Conservation (phyloP, 108 stramenopile genomes). For the Schizochytrium sp. region DNA sequence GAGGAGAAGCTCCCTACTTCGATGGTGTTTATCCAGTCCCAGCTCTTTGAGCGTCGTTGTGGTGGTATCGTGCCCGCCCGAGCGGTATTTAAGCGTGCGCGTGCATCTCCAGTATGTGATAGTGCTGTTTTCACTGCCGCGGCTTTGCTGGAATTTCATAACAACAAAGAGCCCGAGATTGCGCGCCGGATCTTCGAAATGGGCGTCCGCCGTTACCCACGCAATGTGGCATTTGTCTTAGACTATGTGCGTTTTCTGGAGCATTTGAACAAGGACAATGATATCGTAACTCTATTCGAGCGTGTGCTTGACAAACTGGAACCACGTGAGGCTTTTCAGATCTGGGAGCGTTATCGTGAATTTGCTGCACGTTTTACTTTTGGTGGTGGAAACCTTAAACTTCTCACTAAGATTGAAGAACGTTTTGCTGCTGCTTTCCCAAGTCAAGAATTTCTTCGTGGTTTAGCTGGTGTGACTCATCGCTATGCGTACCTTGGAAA, state of each 20-base stretch:
- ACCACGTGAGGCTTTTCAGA: slow-evolving; percentile 3
- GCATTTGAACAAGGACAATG: slow-evolving; percentile 51
- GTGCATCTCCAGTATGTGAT: neutral
- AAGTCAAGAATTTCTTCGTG: neutral
- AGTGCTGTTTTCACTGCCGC: slow-evolving; percentile 49
- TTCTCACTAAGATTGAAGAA: slow-evolving; percentile 43
- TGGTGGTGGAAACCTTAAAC: slow-evolving; percentile 10
- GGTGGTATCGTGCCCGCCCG: slow-evolving; percentile 17
- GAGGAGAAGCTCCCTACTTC: slow-evolving; percentile 40
- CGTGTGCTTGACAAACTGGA: slow-evolving; percentile 48
- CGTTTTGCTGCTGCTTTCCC: slow-evolving; percentile 38
- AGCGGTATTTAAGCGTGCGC: slow-evolving; percentile 45
- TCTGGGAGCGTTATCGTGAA: slow-evolving; percentile 54
- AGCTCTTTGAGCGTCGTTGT: slow-evolving; percentile 35
- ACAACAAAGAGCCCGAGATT: slow-evolving; percentile 34
- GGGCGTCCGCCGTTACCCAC: slow-evolving; percentile 32
- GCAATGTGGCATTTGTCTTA: slow-evolving; percentile 1
- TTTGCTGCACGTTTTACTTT: slow-evolving; percentile 20
- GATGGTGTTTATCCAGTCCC: slow-evolving; percentile 57
- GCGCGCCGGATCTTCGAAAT: slow-evolving; percentile 40
- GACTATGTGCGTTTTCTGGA: slow-evolving; percentile 47
- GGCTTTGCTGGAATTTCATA: slow-evolving; percentile 43
- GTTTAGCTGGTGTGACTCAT: slow-evolving; percentile 19
- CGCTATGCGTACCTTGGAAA: slow-evolving; percentile 43
- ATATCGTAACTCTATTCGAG: slow-evolving; percentile 35